Evolutionary conservation across 345 rosid species (phyloP), one percentile per base, ranked within the genome.

Genomic region (Corchorus capsularis): DNA sequence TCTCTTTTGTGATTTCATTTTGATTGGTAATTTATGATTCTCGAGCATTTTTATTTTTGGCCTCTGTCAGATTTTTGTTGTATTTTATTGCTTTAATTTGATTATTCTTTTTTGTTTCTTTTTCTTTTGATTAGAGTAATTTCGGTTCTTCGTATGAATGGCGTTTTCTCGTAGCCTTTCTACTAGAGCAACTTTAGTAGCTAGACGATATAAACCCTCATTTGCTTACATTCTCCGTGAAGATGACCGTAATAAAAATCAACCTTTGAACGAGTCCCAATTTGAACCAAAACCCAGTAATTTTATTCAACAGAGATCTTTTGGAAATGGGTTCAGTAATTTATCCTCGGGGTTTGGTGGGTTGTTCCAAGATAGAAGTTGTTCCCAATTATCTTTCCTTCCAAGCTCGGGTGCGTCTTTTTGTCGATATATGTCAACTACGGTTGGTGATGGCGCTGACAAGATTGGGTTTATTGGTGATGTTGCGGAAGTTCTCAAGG

Each of bases 391-490:
- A 11, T 76, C 83, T 57, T 63, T 80, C 49, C 64, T 77, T 37
- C 84, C 89, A 0, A 47, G 83, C 16, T 59, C 78, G 7, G 91
- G 84, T 14, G 64, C 82, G 20, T 83, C 82, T n/a, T 86, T 81
- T 72, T 71, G 65, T 49, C 93, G 94, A 49, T 77, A 85, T 67
- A 87, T 93, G 91, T 90, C 96, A 0, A 85, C 91, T 19, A 63
- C 86, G 9, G 79, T 72, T 56, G 89, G 87, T 54, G 82, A 67
- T 2, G 90, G 84, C 6, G 47, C 87, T 0, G 91, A 87, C 0
- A 87, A 85, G 54, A 79, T 90, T 10, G 90, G 85, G 63, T 61
- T 83, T 17, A 73, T 90, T 11, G 72, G 78, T 1, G 90, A 89
- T n/a, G 83, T 87, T 32, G 87, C 91, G 1, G 88, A 78, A 59